phyloP scores from a whole-genome alignment of 2,329 filamentous ascomycete genomes.

The Simplicillium sp. region DNA sequence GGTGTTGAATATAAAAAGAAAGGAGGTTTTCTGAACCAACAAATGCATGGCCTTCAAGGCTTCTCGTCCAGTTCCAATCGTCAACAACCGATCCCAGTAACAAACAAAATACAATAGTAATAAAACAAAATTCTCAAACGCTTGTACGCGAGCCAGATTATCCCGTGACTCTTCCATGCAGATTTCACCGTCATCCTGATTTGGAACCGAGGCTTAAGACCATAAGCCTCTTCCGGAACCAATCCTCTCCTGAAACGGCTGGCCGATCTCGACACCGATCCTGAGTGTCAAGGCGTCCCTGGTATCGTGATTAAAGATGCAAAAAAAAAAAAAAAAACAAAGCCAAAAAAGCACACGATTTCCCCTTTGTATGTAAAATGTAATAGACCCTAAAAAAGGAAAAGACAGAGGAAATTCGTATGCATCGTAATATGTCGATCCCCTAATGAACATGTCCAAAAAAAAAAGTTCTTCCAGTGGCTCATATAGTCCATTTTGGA shows the following conservation, averaged over 20 bases:
- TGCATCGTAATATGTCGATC: slow-evolving; percentile 19
- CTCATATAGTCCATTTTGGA: no score
- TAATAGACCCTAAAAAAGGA: slow-evolving; percentile 3
- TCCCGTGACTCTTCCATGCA: no score
- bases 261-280: neutral
- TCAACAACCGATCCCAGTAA: neutral
- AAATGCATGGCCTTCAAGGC: no score
- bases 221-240: no score
- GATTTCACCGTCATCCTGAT: no score
- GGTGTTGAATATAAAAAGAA: no score
- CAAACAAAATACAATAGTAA: neutral
- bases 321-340: slow-evolving; percentile 3
- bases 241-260: no score
- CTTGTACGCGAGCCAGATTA: slow-evolving; percentile 2
- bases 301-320: slow-evolving; percentile 2
- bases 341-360: slow-evolving; percentile 1
- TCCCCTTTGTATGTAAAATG: slow-evolving; percentile 2
- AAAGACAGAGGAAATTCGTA: slow-evolving; percentile 12
- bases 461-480: neutral
- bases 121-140: slow-evolving; percentile 1
- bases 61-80: no score
- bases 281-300: neutral
- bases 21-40: no score
- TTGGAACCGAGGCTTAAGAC: no score
- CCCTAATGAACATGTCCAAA: slow-evolving; percentile 9